Base-by-base conservation (phyloP, 202 grass and related monocot genomes). In the Schoenoplectus triqueter region DNA sequence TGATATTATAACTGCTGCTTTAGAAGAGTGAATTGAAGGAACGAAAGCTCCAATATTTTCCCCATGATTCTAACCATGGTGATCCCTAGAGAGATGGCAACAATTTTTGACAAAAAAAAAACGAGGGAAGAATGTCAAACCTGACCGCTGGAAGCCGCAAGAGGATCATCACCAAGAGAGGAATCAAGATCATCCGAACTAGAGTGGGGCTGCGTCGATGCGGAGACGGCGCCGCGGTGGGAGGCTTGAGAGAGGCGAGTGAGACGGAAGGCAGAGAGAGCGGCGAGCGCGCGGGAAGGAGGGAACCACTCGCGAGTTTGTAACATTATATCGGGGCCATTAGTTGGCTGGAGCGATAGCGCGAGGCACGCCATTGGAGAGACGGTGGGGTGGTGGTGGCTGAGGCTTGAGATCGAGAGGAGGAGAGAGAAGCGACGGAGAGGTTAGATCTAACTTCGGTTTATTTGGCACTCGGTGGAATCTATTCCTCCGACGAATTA, bases 251-350 rank as follows among this genome's bases (percentile, higher is more conserved):
- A 87, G 84, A 98, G 91, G 51, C 95, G 93, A 44, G 95, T 88
- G 49, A 90, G 88, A 82, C 91, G 96, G 79, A 95, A 98, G 91
- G 93, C 87, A 64, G 96, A 93, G 88, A 98, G 86, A 81, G 96
- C 93, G 82, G 96, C 93, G 67, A 98, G 92, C 64, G 96, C 96
- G 77, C 96, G 96, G 44, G 96, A 91, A 80, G 94, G 93, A 10
- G 95, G 96, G 90, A 99, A 99, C 96, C 96, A 99, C 64, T 92
- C 94, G 56, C 93, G 96, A 2, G 93, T 92, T 70, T 99, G 96
- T 17, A 99, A 88, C 82, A 99, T 90, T 85, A 99, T 90, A 80
- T 99, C 96, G 5, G 91, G 90, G 75, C 96, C 96, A 84, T 99
- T 99, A 18, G 86, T 85, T 78, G 96, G 93, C 88, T 99, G 96